phyloP scores from a whole-genome alignment of 352 stramenopile species.

The Peronospora destructor region DNA sequence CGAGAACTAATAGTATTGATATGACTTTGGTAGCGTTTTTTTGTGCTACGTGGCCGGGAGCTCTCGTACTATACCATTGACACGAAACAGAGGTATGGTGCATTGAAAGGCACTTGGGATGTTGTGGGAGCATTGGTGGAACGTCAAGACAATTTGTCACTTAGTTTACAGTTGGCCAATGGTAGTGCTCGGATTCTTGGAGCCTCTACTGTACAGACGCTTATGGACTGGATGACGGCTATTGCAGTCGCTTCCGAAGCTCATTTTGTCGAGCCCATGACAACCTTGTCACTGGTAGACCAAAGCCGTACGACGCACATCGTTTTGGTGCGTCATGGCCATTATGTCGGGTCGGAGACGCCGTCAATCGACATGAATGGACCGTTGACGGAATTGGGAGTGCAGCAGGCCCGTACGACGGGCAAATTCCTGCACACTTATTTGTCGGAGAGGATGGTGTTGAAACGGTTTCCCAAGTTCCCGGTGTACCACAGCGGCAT shows the following conservation, averaged over 20 bases:
- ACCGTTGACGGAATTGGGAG: conserved; percentile 47
- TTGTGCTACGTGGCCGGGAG: conserved; percentile 61
- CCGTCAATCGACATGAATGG: conserved; percentile 46
- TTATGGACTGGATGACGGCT: conserved; percentile 75
- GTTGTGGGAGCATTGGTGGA: conserved; percentile 40
- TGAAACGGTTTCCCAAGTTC: conserved; percentile 54
- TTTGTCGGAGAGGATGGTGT: conserved; percentile 34
- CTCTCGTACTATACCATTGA: conserved; percentile 65
- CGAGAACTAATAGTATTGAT: neutral
- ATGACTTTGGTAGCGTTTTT: conserved; percentile 40
- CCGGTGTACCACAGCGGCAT: conserved; percentile 57
- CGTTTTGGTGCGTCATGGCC: conserved; percentile 59
- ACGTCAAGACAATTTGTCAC: conserved; percentile 39
- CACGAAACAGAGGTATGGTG: conserved; percentile 44
- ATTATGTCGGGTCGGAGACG: conserved; percentile 48
- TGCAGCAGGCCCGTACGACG: conserved; percentile 39
- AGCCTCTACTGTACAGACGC: conserved; percentile 42
- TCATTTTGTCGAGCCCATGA: conserved; percentile 31
- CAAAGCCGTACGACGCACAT: conserved; percentile 65
- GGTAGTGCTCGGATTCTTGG: conserved; percentile 33
- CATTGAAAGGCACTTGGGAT: conserved; percentile 56
- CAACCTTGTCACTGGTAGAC: conserved; percentile 48
- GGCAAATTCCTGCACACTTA: conserved; percentile 51
- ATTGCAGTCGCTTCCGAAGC: conserved; percentile 45
- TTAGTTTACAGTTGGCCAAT: conserved; percentile 27